phyloP scores from a whole-genome alignment of 441 rosid species.

The Sinapis alba region DNA sequence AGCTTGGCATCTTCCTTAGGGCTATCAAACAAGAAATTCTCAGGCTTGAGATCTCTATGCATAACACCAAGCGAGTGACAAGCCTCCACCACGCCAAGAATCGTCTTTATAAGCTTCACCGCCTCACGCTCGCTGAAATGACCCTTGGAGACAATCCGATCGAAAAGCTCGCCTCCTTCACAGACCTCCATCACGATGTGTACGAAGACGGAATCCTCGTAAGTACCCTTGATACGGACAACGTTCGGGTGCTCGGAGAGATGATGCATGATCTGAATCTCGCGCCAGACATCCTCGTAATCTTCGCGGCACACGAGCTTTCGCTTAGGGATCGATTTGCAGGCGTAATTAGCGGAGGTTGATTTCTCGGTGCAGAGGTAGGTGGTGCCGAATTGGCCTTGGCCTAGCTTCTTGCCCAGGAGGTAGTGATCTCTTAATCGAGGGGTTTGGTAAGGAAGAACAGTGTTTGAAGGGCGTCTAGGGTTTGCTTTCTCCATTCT shows the following conservation, averaged over 20 bases:
- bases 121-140: slow-evolving; percentile 63
- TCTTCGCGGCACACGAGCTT: slow-evolving; percentile 68
- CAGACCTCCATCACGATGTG: slow-evolving; percentile 68
- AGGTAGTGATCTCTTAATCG: slow-evolving; percentile 43
- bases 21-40: slow-evolving; percentile 59
- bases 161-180: slow-evolving; percentile 61
- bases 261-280: slow-evolving; percentile 74
- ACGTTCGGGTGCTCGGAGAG: slow-evolving; percentile 54
- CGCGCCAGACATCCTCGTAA: slow-evolving; percentile 81
- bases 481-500: slow-evolving; percentile 30
- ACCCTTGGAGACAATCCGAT: slow-evolving; percentile 55
- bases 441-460: slow-evolving; percentile 53
- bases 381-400: slow-evolving; percentile 62
- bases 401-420: slow-evolving; percentile 52
- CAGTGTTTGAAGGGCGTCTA: slow-evolving; percentile 29
- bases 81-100: slow-evolving; percentile 57
- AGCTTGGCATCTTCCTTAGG: slow-evolving; percentile 53
- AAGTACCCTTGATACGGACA: slow-evolving; percentile 55
- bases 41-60: slow-evolving; percentile 67
- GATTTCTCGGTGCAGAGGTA: slow-evolving; percentile 50
- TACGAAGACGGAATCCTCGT: slow-evolving; percentile 51
- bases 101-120: slow-evolving; percentile 57
- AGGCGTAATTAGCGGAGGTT: slow-evolving; percentile 45
- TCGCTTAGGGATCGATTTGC: slow-evolving; percentile 63
- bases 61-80: slow-evolving; percentile 68